Evolutionary conservation across 2,329 filamentous ascomycete species (phyloP).

Genomic region (Pseudocercospora cruenta): DNA sequence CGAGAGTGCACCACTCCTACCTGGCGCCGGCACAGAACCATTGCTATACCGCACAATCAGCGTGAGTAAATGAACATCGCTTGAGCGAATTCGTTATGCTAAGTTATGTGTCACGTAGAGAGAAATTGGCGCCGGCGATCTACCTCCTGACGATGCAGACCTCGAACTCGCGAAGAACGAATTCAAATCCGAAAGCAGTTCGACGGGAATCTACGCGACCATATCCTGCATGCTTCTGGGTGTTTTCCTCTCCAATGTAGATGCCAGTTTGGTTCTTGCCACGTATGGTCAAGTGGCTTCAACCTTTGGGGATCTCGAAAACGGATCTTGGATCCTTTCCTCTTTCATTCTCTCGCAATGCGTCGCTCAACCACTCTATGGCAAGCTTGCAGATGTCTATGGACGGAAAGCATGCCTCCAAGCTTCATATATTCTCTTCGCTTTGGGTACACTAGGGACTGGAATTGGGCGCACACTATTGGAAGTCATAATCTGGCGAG

Average conservation of each 20-base stretch:
- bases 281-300: slow-evolving; percentile 62
- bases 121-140: slow-evolving; percentile 23
- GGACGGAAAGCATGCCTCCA: slow-evolving; percentile 48
- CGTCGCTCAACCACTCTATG: slow-evolving; percentile 48
- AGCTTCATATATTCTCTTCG: slow-evolving; percentile 47
- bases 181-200: slow-evolving; percentile 16
- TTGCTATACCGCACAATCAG: slow-evolving; percentile 29
- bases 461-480: slow-evolving; percentile 44
- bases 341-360: slow-evolving; percentile 50
- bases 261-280: slow-evolving; percentile 67
- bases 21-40: slow-evolving; percentile 14
- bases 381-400: slow-evolving; percentile 51
- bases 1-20: slow-evolving; percentile 22
- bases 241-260: slow-evolving; percentile 68
- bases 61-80: slow-evolving; percentile 11
- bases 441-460: slow-evolving; percentile 45
- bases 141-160: slow-evolving; percentile 32
- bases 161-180: slow-evolving; percentile 21
- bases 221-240: slow-evolving; percentile 47
- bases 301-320: slow-evolving; percentile 47
- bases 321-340: slow-evolving; percentile 50
- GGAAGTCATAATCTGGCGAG: slow-evolving; percentile 47
- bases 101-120: slow-evolving; percentile 12
- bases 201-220: slow-evolving; percentile 29
- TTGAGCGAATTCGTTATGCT: neutral